Evolutionary conservation across 2,329 filamentous ascomycete genomes (phyloP).

Genomic region (Dendryphion nanum): DNA sequence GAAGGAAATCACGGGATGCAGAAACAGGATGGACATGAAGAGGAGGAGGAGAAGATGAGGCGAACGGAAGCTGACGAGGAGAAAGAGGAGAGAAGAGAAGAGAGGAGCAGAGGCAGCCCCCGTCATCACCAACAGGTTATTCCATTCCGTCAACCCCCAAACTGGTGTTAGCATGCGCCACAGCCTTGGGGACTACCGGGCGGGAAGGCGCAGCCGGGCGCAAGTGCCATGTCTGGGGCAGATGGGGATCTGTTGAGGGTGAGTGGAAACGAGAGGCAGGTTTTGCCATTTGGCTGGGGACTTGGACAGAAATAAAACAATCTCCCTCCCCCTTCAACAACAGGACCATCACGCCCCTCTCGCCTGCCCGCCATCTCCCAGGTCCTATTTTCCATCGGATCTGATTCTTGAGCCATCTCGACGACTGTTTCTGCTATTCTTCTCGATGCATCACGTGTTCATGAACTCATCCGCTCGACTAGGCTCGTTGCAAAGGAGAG

Average conservation of each 20-base stretch:
- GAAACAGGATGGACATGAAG: background rate
- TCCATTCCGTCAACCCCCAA: background rate
- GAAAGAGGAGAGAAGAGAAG: conserved; percentile 1
- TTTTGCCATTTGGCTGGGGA: background rate
- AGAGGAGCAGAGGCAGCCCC: background rate
- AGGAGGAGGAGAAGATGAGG: no score
- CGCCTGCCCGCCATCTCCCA: background rate
- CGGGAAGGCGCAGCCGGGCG: conserved; percentile 13
- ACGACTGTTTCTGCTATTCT: no score
- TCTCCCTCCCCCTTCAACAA: background rate
- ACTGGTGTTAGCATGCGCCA: background rate
- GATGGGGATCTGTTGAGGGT: conserved; percentile 1
- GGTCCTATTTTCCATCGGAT: background rate
- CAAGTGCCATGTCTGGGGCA: conserved; percentile 14
- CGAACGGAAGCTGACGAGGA: no score
- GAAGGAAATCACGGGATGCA: conserved; percentile 3
- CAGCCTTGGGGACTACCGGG: conserved; percentile 1
- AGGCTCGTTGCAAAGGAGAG: no score
- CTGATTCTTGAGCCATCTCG: background rate
- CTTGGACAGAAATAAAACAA: background rate
- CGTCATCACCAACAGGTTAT: conserved; percentile 1
- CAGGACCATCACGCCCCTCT: background rate
- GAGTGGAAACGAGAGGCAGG: conserved; percentile 14
- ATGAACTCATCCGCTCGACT: no score
- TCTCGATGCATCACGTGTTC: no score